phyloP scores from a whole-genome alignment of 2,329 filamentous ascomycete species.

The Aspergillus persii region DNA sequence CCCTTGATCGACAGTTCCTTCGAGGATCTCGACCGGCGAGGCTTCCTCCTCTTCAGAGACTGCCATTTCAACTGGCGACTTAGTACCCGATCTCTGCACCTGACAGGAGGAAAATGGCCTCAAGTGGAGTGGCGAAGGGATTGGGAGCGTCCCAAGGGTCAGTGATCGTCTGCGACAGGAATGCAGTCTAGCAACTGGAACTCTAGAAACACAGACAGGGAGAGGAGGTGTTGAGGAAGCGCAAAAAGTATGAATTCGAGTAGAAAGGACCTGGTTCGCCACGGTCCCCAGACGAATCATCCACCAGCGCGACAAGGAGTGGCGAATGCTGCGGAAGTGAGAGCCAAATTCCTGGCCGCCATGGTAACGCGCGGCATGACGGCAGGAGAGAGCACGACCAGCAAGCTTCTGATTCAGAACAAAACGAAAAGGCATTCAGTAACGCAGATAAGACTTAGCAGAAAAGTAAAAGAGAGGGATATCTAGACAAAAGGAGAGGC shows the following conservation, averaged over 20 bases:
- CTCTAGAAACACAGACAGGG: conserved; percentile 2
- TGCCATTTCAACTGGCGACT: not conserved
- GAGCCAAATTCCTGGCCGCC: conserved; percentile 24
- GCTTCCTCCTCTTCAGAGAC: not conserved
- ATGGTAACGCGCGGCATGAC: conserved; percentile 30
- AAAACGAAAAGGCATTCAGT: conserved; percentile 33
- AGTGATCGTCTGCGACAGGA: conserved; percentile 11
- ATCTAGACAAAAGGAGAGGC: not conserved
- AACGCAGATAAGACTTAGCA: conserved; percentile 2
- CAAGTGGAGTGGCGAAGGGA: conserved; percentile 1
- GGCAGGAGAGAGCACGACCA: conserved; percentile 24
- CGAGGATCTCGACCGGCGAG: not conserved
- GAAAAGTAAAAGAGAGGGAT: not conserved
- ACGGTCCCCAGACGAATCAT: conserved; percentile 26
- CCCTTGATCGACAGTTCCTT: not conserved
- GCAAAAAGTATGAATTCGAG: conserved; percentile 3
- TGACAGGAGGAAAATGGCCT: conserved; percentile 5
- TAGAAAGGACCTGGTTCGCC: conserved; percentile 21
- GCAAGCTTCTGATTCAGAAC: conserved; percentile 18
- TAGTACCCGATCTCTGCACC: not conserved
- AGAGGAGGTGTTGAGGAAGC: not conserved
- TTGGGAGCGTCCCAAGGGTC: conserved; percentile 9
- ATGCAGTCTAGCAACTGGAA: conserved; percentile 10
- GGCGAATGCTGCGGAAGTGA: conserved; percentile 21
- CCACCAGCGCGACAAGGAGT: conserved; percentile 25